A percentile compares a stretch with the other conserved stretches of the same genome.
phyloP scores from a whole-genome alignment of 441 rosid genomes.

The Syzygium malaccense region DNA sequence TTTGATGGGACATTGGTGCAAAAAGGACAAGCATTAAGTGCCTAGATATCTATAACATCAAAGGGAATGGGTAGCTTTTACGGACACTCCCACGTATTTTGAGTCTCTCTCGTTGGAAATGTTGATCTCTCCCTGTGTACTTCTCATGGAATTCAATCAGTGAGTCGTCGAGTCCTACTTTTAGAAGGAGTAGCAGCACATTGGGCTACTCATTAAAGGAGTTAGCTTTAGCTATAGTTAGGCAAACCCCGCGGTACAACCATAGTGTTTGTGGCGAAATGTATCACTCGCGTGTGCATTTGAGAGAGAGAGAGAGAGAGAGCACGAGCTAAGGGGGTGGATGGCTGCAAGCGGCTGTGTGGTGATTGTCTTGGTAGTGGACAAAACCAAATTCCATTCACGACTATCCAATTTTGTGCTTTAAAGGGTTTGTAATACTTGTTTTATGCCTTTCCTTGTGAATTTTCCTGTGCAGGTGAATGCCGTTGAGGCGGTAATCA shows the following conservation, averaged over 20 bases:
- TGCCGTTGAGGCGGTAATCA: accelerated
- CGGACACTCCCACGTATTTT: not conserved
- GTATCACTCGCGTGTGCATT: too few relatives aligned
- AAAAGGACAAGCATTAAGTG: not conserved
- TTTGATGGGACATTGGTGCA: not conserved
- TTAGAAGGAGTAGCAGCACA: not conserved
- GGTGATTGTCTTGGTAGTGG: too few relatives aligned
- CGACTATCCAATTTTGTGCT: too few relatives aligned
- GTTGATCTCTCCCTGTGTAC: not conserved
- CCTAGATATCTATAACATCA: not conserved
- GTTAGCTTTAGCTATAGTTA: not conserved
- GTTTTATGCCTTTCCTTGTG: accelerated
- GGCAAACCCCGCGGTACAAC: too few relatives aligned
- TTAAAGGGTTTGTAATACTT: too few relatives aligned
- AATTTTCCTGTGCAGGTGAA: too few relatives aligned
- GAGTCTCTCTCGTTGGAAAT: not conserved
- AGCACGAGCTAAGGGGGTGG: too few relatives aligned
- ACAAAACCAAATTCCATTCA: too few relatives aligned
- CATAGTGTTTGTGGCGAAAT: too few relatives aligned
- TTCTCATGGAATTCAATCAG: not conserved
- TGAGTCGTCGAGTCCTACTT: not conserved
- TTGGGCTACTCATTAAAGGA: not conserved
- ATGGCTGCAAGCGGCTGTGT: too few relatives aligned
- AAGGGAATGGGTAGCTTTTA: not conserved
- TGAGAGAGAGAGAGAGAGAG: too few relatives aligned